Conservation (phyloP, 1,139 yeast species). For the Lizanozyma gosingica region DNA sequence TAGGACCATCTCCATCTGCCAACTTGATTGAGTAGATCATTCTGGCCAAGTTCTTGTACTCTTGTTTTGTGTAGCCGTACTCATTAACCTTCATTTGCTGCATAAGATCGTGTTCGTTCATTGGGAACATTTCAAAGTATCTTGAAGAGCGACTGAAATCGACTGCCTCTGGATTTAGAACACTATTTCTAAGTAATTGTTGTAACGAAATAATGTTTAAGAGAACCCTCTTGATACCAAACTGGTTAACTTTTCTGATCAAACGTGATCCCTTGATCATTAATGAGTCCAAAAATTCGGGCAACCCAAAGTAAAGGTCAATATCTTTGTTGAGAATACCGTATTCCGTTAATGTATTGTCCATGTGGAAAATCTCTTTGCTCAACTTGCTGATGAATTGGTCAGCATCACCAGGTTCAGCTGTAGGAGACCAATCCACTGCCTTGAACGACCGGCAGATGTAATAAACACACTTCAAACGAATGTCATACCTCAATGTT, state of each 20-base stretch:
- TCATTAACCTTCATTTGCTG: slow-evolving; percentile 15
- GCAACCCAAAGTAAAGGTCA: slow-evolving; percentile 38
- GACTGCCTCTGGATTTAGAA: slow-evolving; percentile 47
- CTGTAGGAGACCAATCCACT: slow-evolving; percentile 35
- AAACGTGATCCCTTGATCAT: slow-evolving; percentile 53
- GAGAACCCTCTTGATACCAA: slow-evolving; percentile 60
- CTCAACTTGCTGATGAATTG: slow-evolving; percentile 51
- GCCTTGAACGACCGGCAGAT: slow-evolving; percentile 39
- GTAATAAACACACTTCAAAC: slow-evolving; percentile 54
- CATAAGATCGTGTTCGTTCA: slow-evolving; percentile 28
- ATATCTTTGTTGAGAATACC: slow-evolving; percentile 17
- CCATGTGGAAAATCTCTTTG: slow-evolving; percentile 45
- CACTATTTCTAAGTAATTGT: slow-evolving; percentile 62
- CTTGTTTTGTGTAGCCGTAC: slow-evolving; percentile 14
- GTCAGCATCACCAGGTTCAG: slow-evolving; percentile 60
- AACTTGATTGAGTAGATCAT: slow-evolving; percentile 38
- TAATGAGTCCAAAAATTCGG: slow-evolving; percentile 46
- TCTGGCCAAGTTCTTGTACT: slow-evolving; percentile 27
- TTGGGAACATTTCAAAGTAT: slow-evolving; percentile 49
- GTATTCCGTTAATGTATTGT: slow-evolving; percentile 26
- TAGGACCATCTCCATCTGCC: slow-evolving; percentile 31
- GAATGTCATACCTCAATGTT: slow-evolving; percentile 56
- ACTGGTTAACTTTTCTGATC: slow-evolving; percentile 46
- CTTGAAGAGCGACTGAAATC: slow-evolving; percentile 48
- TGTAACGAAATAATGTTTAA: slow-evolving; percentile 67